phyloP scores from a whole-genome alignment of 2,329 filamentous ascomycete species.

The Penicillium thymicola region DNA sequence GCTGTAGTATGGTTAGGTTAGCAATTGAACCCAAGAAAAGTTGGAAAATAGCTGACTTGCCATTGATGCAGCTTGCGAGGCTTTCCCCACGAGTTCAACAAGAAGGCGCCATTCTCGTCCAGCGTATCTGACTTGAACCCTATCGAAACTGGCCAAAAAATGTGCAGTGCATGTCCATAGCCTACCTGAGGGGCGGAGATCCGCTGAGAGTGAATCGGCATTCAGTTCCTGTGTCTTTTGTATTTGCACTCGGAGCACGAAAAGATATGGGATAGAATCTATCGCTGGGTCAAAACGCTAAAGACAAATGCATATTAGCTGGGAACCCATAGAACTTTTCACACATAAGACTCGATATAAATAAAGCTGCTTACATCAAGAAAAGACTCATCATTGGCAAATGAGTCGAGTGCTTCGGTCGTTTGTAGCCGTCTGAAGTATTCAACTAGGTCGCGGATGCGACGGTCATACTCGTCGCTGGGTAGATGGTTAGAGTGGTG shows the following conservation, averaged over 20 bases:
- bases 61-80: conserved; percentile 35
- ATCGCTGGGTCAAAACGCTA: conserved; percentile 51
- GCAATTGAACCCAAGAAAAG: conserved; percentile 6
- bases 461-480: conserved; percentile 45
- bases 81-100: conserved; percentile 33
- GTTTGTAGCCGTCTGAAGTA: conserved; percentile 38
- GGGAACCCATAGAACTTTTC: not conserved
- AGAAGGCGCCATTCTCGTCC: conserved; percentile 40
- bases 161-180: conserved; percentile 51
- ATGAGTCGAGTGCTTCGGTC: conserved; percentile 29
- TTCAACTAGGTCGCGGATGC: conserved; percentile 39
- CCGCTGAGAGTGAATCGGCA: conserved; percentile 35
- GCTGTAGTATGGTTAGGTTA: conserved; percentile 28
- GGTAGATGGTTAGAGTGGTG: conserved; percentile 31
- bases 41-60: conserved; percentile 22
- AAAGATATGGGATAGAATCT: conserved; percentile 60
- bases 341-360: not conserved
- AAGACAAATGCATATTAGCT: not conserved
- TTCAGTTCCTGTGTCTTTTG: conserved; percentile 35
- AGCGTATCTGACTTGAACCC: conserved; percentile 44
- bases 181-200: conserved; percentile 42
- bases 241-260: conserved; percentile 52
- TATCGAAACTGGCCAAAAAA: conserved; percentile 55
- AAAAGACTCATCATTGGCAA: conserved; percentile 32
- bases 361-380: conserved; percentile 31